These are phyloP conservation scores for Paralagenidium karlingii DNA, from an alignment of 352 stramenopile genomes.

Conservation along the genomic window DNA sequence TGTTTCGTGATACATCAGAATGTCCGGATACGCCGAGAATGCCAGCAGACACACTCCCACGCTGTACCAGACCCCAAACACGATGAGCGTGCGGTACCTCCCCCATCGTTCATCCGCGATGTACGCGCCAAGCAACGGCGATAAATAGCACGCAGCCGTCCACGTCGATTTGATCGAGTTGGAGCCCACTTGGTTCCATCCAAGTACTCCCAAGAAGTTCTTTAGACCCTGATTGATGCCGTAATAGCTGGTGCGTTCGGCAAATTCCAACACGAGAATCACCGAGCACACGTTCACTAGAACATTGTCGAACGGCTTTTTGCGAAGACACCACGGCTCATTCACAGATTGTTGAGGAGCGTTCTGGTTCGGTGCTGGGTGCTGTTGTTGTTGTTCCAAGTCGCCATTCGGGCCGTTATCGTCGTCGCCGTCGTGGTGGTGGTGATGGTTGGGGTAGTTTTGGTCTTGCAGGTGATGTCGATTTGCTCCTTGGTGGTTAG, in stretches of 20 bases:
- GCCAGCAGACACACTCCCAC: constrained; percentile 54
- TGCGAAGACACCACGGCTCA: no score
- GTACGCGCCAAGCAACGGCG: constrained; percentile 69
- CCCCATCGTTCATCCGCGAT: constrained; percentile 80
- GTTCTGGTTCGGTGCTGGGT: no score
- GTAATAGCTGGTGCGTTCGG: constrained; percentile 77
- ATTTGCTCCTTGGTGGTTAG: no score
- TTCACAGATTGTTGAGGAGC: no score
- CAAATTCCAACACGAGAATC: constrained; percentile 80
- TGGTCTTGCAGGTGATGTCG: no score
- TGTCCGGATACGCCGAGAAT: constrained; percentile 39
- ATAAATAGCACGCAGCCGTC: constrained; percentile 82
- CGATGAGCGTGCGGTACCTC: constrained; percentile 68
- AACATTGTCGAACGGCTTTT: constrained; percentile 69
- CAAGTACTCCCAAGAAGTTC: constrained; percentile 73
- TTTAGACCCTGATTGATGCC: constrained; percentile 82
- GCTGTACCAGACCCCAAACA: constrained; percentile 75
- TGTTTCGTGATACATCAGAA: constrained; percentile 36
- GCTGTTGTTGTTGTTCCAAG: no score
- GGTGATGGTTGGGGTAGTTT: no score
- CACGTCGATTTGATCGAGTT: constrained; percentile 84
- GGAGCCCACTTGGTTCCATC: constrained; percentile 64
- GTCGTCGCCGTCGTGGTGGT: no score
- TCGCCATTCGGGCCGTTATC: no score
- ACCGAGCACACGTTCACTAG: constrained; percentile 76